Evolutionary conservation across 2,329 filamentous ascomycete species (phyloP), one percentile per base, ranked within the genome.

Genomic region (Aureobasidium sp.): DNA sequence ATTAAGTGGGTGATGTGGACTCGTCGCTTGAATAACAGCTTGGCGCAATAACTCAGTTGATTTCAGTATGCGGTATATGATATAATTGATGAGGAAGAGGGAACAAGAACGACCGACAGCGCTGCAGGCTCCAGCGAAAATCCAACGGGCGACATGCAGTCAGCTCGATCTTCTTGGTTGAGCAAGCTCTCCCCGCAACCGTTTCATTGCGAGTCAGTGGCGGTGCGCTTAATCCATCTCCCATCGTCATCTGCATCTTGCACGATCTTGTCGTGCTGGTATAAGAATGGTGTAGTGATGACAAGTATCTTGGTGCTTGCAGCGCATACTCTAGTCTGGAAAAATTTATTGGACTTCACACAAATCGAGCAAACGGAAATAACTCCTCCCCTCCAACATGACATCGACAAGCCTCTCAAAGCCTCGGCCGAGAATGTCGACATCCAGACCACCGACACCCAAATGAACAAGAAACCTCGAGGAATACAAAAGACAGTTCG

Each of bases 181-280:
- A n/a, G 50, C 7, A 6, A 47, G 55, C 37, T 45, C 40, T 45
- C 53, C 53, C 53, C 53, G 40, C 53, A 57, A 57, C 53, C 38
- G 53, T 57, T 57, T 43, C 40, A 57, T 35, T 43, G 25, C 53
- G 53, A 57, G 53, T 57, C 53, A 57, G 53, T 43, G 53, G 53
- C 53, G 53, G n/a, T n/a, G n/a, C n/a, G n/a, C n/a, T n/a, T n/a
- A n/a, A n/a, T n/a, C n/a, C n/a, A n/a, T n/a, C n/a, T n/a, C n/a
- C n/a, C n/a, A n/a, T 25, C 47, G 31, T 38, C 49, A 42, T 42
- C 35, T 13, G 25, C 50, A 53, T 29, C 23, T 29, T 10, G 35
- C 49, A 42, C 17, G 25, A 27, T 19, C 9, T 47, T 4, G 10
- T 6, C 31, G 27, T 29, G 19, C 31, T 21, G 45, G 19, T 2